Evolutionary conservation across 768 basidiomycete genomes (phyloP).

Genomic region (Boletus tomentosulus): DNA sequence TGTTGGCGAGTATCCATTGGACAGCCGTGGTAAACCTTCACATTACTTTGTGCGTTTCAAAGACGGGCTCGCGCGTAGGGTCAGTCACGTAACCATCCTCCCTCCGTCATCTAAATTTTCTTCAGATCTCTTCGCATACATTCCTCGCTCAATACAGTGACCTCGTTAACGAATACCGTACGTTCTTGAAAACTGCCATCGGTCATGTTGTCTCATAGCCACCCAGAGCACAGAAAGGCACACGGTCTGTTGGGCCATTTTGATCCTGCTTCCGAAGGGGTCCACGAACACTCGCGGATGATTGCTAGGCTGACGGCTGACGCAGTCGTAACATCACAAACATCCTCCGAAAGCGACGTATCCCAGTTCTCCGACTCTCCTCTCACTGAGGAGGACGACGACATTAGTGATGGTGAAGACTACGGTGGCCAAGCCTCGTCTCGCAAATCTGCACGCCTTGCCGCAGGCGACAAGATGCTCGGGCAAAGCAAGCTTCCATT

Average conservation of each 20-base stretch:
- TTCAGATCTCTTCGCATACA: slow-evolving; percentile 40
- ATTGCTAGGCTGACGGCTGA: slow-evolving; percentile 35
- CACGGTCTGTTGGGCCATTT: slow-evolving; percentile 46
- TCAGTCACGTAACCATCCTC: slow-evolving; percentile 26
- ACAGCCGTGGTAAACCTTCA: slow-evolving; percentile 28
- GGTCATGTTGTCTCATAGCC: slow-evolving; percentile 7
- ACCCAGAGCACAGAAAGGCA: slow-evolving; percentile 43
- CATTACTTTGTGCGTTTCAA: slow-evolving; percentile 61
- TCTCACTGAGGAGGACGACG: slow-evolving; percentile 29
- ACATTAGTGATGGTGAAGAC: slow-evolving; percentile 13
- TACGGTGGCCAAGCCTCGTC: not conserved
- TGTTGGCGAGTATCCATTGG: slow-evolving; percentile 50
- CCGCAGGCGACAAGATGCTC: slow-evolving; percentile 1
- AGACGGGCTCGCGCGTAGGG: slow-evolving; percentile 58
- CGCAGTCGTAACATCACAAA: not conserved
- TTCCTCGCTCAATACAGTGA: slow-evolving; percentile 39
- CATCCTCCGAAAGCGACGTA: slow-evolving; percentile 12
- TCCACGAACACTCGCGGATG: slow-evolving; percentile 60
- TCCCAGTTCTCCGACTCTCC: slow-evolving; percentile 12
- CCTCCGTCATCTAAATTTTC: slow-evolving; percentile 1
- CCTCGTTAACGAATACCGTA: slow-evolving; percentile 56
- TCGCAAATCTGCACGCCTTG: slow-evolving; percentile 20
- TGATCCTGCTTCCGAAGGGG: slow-evolving; percentile 50
- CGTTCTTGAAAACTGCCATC: slow-evolving; percentile 18
- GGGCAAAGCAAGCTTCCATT: slow-evolving; percentile 48